Base-by-base conservation (phyloP, 164 flowering plant species). In the Stephania japonica region DNA sequence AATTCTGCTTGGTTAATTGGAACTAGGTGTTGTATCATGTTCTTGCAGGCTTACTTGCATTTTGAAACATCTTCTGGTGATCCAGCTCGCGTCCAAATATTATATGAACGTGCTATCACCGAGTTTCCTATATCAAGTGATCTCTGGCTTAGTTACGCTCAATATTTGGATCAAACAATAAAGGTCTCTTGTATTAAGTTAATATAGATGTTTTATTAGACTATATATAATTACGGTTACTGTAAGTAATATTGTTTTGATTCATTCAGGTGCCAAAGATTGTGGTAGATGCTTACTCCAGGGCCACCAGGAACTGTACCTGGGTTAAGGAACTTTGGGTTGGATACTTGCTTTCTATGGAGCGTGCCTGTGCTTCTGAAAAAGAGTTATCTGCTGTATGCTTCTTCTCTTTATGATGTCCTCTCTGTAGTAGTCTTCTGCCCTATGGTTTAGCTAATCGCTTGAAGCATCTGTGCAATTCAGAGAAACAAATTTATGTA, bases 241-340 rank as follows among this genome's bases (percentile, higher is more conserved):
- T 26, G 68, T 75, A 3, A 50, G 26, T 76, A 38, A 71, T 27
- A 72, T 56, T 27, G 18, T 65, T 42, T 27, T 67, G 74, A 72
- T 65, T 44, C 13, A 21, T 65, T 71, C 86, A 93, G 97, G 90
- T 86, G 10, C 85, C 93, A 21, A 85, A 72, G 78, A 80, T 87
- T 75, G 79, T 86, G 21, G 84, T 70, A 71, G 78, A 75, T 75
- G 89, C 85, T 65, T 86, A 90, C 78, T 77, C 86, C 42, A 88
- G 98, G 84, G 98, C 99, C 56, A 84, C 86, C 63, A 89, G 76
- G 79, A 93, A 88, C 78, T 93, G 99, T 78, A 83, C 95, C 43
- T 96, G 99, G 97, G 80, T 88, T 76, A 97, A 91, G 53, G 88
- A 93, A 70, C 86, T 96, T 21, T 96, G 99, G 99, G 89, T 83